Percentiles rank a stretch among this genome's conserved stretches.
Evolutionary conservation across 2,329 filamentous ascomycete genomes (phyloP).

Genomic region (Cryphonectria naterciae): DNA sequence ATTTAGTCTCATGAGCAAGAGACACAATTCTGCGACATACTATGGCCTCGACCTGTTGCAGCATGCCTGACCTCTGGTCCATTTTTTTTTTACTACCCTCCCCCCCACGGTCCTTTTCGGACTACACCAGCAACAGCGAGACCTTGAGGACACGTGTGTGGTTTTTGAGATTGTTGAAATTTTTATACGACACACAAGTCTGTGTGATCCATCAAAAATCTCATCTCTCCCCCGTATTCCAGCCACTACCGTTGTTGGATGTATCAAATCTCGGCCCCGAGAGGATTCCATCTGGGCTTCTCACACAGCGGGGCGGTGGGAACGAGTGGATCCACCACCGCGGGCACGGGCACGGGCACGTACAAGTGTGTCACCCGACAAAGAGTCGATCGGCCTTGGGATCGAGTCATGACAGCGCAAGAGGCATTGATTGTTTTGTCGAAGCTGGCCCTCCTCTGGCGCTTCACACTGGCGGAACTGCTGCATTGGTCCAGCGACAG

Average conservation of each 20-base stretch:
- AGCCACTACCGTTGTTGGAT: background rate
- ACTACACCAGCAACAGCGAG: background rate
- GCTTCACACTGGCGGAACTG: background rate
- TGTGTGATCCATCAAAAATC: constrained; percentile 13
- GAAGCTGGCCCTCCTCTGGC: background rate
- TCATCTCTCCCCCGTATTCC: background rate
- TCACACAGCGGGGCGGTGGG: constrained; percentile 17
- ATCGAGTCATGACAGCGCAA: constrained; percentile 24
- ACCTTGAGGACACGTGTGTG: background rate
- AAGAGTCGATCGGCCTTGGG: constrained; percentile 8
- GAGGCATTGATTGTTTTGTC: background rate
- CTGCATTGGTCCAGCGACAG: background rate
- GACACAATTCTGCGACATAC: background rate
- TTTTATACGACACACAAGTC: constrained; percentile 7
- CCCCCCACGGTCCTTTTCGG: background rate
- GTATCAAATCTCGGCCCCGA: background rate
- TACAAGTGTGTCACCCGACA: constrained; percentile 5
- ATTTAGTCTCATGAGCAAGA: constrained; percentile 26
- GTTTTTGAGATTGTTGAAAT: background rate
- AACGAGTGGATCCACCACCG: constrained; percentile 9
- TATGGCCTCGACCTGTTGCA: constrained; percentile 3
- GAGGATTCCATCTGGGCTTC: background rate
- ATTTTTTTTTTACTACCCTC: background rate
- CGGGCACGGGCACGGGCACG: background rate
- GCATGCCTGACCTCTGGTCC: constrained; percentile 3